Percentiles rank a stretch among this genome's conserved stretches.
Evolutionary conservation across 495 filamentous ascomycete genomes (phyloP).

Genomic region (Penicillium tannophilum): DNA sequence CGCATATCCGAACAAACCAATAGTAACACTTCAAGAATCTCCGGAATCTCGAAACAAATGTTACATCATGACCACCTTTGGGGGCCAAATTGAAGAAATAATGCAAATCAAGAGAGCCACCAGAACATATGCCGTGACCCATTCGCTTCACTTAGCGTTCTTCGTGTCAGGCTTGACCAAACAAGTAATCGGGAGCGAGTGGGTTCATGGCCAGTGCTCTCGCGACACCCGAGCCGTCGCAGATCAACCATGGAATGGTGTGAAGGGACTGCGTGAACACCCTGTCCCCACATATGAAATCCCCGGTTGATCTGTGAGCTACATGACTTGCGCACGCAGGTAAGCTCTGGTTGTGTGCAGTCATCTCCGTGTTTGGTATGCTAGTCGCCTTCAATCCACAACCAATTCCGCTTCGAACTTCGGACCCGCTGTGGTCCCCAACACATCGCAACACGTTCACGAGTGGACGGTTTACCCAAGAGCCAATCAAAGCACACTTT

Average conservation of each 20-base stretch:
- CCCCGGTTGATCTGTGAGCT: neutral
- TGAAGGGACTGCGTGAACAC: neutral
- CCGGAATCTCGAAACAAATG: neutral
- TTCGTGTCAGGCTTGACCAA: neutral
- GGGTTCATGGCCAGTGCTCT: constrained; percentile 3
- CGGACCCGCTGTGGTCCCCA: neutral
- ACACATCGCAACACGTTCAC: neutral
- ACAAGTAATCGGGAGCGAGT: neutral
- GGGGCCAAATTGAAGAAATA: neutral
- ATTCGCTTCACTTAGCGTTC: neutral
- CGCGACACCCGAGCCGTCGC: constrained; percentile 3
- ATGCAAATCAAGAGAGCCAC: neutral
- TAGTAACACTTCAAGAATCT: neutral
- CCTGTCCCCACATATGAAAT: neutral
- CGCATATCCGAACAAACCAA: neutral
- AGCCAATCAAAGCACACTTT: neutral
- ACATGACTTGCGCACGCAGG: neutral
- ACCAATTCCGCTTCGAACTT: neutral
- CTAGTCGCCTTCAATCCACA: neutral
- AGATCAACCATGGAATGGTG: neutral
- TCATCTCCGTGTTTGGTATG: neutral
- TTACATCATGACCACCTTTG: neutral
- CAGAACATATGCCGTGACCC: neutral
- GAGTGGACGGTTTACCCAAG: neutral
- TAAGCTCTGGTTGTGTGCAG: neutral